A percentile compares a stretch with the other conserved stretches of the same genome.
Evolutionary conservation across 306 rosid species (phyloP).

Genomic region (Calophaca sinica): DNA sequence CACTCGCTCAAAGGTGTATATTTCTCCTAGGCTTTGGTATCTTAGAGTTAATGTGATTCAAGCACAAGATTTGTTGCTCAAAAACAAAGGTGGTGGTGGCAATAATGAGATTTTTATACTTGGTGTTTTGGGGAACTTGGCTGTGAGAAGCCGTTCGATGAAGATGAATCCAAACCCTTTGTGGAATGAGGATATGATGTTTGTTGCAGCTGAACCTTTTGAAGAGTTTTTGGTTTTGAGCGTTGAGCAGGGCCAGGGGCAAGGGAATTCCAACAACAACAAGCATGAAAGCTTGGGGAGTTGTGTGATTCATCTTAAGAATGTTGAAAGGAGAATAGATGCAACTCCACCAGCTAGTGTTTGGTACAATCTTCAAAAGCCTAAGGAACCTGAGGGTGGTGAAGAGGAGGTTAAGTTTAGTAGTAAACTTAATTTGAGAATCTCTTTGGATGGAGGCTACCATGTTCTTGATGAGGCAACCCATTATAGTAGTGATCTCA

Average conservation of each 20-base stretch:
- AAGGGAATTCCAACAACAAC: conserved; percentile 26
- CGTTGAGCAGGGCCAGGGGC: conserved; percentile 42
- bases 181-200: conserved; percentile 57
- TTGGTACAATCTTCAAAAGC: conserved; percentile 43
- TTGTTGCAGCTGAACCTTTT: conserved; percentile 61
- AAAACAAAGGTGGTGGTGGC: conserved; percentile 8
- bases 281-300: conserved; percentile 46
- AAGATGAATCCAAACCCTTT: conserved; percentile 12
- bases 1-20: conserved; percentile 42
- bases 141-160: conserved; percentile 32
- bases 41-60: conserved; percentile 58
- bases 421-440: conserved; percentile 41
- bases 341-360: conserved; percentile 38
- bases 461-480: conserved; percentile 66
- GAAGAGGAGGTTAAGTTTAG: background rate
- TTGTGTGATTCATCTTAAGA: conserved; percentile 47
- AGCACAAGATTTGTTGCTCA: conserved; percentile 42
- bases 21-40: conserved; percentile 64
- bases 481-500: conserved; percentile 57
- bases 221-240: conserved; percentile 49
- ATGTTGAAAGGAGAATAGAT: conserved; percentile 42
- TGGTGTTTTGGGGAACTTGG: conserved; percentile 48
- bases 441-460: conserved; percentile 65
- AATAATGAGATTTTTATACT: conserved; percentile 38
- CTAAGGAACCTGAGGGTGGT: background rate